Evolutionary conservation across 2,329 filamentous ascomycete species (phyloP).

Genomic region (Monosporascus cannonballus): DNA sequence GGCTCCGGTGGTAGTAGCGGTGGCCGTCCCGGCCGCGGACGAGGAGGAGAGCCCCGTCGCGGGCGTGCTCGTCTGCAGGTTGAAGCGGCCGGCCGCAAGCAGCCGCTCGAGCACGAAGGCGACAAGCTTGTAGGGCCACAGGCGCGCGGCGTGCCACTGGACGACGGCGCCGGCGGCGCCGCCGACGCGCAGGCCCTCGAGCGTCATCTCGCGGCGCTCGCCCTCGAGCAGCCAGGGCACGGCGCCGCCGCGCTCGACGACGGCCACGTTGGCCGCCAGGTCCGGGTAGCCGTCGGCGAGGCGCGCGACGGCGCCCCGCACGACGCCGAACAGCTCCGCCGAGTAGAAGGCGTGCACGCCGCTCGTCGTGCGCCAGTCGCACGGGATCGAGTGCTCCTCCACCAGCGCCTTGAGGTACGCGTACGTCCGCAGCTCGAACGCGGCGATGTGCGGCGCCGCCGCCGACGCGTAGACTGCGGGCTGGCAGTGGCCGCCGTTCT

Average conservation of each 20-base stretch:
- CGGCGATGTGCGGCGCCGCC: slow-evolving; percentile 52
- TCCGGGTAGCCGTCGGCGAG: slow-evolving; percentile 49
- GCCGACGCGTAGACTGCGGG: slow-evolving; percentile 58
- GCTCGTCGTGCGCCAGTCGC: slow-evolving; percentile 60
- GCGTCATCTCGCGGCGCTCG: slow-evolving; percentile 24
- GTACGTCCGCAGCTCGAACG: slow-evolving; percentile 69
- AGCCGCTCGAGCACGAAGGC: slow-evolving; percentile 62
- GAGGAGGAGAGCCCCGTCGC: slow-evolving; percentile 42
- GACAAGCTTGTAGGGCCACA: slow-evolving; percentile 85
- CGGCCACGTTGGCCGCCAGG: slow-evolving; percentile 40
- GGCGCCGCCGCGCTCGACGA: slow-evolving; percentile 1
- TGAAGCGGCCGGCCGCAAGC: slow-evolving; percentile 45
- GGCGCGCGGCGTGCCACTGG: slow-evolving; percentile 57
- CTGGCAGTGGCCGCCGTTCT: slow-evolving; percentile 69
- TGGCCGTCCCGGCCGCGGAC: not conserved
- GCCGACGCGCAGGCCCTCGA: slow-evolving; percentile 49
- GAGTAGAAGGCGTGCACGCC: slow-evolving; percentile 61
- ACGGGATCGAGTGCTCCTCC: slow-evolving; percentile 50
- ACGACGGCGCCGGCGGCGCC: slow-evolving; percentile 57
- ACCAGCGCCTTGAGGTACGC: slow-evolving; percentile 53
- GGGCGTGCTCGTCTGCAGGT: slow-evolving; percentile 70
- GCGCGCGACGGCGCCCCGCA: slow-evolving; percentile 41
- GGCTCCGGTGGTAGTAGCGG: not conserved
- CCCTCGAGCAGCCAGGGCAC: slow-evolving; percentile 14
- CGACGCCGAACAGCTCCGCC: slow-evolving; percentile 45